These are phyloP conservation scores for Trichopus zeylanicus DNA, from an alignment of 116 monocot genomes.

Conservation along the genomic window DNA sequence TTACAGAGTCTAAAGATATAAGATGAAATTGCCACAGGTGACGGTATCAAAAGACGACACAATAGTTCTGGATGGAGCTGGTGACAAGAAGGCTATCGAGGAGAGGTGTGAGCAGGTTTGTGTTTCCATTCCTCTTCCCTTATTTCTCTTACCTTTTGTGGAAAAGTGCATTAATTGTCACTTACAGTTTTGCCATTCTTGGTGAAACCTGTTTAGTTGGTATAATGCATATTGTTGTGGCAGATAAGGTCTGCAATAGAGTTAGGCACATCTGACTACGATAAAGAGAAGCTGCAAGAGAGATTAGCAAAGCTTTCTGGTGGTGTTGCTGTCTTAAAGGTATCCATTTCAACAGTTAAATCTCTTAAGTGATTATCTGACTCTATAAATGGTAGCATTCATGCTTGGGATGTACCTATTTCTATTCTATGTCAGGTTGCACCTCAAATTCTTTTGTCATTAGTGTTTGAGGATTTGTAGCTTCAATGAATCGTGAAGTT, in stretches of 20 bases:
- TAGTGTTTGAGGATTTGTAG: neutral
- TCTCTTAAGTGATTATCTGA: too few species aligned
- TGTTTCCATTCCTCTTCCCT: neutral
- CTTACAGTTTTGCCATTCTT: neutral
- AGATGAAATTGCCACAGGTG: constrained; percentile 21
- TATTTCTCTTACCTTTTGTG: neutral
- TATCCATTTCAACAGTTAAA: too few species aligned
- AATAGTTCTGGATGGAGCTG: constrained; percentile 71
- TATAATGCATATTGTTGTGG: neutral
- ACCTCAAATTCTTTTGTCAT: neutral
- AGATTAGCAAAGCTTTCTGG: constrained; percentile 82
- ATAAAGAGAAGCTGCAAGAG: constrained; percentile 85
- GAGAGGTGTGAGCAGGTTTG: constrained; percentile 66
- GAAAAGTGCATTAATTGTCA: neutral
- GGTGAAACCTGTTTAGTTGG: too few species aligned
- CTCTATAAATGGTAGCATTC: neutral
- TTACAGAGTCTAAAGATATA: neutral
- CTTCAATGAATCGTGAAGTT: neutral
- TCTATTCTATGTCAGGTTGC: neutral
- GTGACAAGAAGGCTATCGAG: constrained; percentile 65
- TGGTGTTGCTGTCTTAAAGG: constrained; percentile 94
- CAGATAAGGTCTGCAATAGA: constrained; percentile 78
- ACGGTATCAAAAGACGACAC: constrained; percentile 73
- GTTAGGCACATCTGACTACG: constrained; percentile 69
- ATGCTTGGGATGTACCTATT: too few species aligned